Evolutionary conservation across 2,329 filamentous ascomycete genomes (phyloP).

Genomic region (Fusarium sp.): DNA sequence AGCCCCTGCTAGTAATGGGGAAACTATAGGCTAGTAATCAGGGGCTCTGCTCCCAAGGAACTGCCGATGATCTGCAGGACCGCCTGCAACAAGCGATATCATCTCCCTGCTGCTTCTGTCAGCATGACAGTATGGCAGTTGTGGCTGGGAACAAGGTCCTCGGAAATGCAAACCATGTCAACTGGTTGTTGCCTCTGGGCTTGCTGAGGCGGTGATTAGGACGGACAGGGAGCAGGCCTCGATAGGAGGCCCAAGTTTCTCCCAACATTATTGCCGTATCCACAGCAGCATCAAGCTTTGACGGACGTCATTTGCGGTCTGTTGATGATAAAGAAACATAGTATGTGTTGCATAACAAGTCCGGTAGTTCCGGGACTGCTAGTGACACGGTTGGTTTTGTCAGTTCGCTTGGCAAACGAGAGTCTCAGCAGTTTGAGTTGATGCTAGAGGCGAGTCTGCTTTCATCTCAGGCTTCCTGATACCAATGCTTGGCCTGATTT

Average conservation of each 20-base stretch:
- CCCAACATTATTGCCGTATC: neutral
- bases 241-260: neutral
- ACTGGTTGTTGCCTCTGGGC: neutral
- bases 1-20: neutral
- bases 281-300: slow-evolving; percentile 1
- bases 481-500: too few species aligned
- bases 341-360: too few species aligned
- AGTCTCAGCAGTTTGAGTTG: too few species aligned
- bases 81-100: too few species aligned
- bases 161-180: neutral
- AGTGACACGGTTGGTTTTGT: too few species aligned
- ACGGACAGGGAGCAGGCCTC: neutral
- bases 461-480: too few species aligned
- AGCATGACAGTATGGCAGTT: neutral
- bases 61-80: slow-evolving; percentile 3
- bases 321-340: too few species aligned
- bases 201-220: neutral
- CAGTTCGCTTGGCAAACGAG: too few species aligned
- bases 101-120: neutral
- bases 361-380: too few species aligned
- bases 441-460: too few species aligned
- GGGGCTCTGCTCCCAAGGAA: neutral
- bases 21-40: neutral
- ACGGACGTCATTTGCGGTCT: slow-evolving; percentile 23
- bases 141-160: neutral